A percentile compares a stretch with the other conserved stretches of the same genome.
Conservation (phyloP, 176 grass and related monocot species). For the Raddia guianensis region DNA sequence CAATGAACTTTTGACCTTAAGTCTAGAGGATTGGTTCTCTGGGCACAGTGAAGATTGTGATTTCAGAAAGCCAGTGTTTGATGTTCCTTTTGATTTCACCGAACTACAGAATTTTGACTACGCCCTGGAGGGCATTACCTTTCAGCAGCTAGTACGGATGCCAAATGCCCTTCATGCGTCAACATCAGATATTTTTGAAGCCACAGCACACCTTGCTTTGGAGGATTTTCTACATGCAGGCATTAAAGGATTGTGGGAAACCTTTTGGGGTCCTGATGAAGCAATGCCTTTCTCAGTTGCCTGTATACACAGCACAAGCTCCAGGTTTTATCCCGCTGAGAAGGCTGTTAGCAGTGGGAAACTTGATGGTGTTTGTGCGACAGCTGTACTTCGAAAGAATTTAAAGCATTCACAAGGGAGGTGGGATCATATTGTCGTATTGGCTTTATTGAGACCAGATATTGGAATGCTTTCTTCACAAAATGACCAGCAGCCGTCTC, state of each 20-base stretch:
- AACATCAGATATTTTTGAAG: conserved; percentile 78
- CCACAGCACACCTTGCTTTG: conserved; percentile 80
- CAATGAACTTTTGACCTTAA: conserved; percentile 73
- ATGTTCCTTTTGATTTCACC: conserved; percentile 69
- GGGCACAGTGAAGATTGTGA: conserved; percentile 58
- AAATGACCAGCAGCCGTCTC: conserved; percentile 59
- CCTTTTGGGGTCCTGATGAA: conserved; percentile 88
- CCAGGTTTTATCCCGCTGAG: conserved; percentile 92
- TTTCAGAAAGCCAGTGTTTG: conserved; percentile 59
- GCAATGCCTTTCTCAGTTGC: conserved; percentile 83
- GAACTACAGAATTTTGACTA: conserved; percentile 93
- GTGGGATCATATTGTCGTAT: conserved; percentile 90
- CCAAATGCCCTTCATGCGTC: conserved; percentile 80
- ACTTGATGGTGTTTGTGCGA: conserved; percentile 87
- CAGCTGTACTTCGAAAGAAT: conserved; percentile 73
- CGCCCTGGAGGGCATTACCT: conserved; percentile 81
- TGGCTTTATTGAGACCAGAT: conserved; percentile 80
- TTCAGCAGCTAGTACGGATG: conserved; percentile 92
- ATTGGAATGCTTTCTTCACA: conserved; percentile 59
- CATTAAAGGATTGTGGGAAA: conserved; percentile 86
- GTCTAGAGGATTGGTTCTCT: conserved; percentile 83
- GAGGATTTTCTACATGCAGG: conserved; percentile 93
- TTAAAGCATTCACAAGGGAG: conserved; percentile 67
- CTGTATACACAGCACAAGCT: conserved; percentile 91
- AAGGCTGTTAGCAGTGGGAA: conserved; percentile 81